Percentiles rank a stretch among this genome's conserved stretches.
These are phyloP conservation scores for Heterobasidion occidentale DNA, from an alignment of 1,284 basidiomycete genomes.

Conservation along the genomic window DNA sequence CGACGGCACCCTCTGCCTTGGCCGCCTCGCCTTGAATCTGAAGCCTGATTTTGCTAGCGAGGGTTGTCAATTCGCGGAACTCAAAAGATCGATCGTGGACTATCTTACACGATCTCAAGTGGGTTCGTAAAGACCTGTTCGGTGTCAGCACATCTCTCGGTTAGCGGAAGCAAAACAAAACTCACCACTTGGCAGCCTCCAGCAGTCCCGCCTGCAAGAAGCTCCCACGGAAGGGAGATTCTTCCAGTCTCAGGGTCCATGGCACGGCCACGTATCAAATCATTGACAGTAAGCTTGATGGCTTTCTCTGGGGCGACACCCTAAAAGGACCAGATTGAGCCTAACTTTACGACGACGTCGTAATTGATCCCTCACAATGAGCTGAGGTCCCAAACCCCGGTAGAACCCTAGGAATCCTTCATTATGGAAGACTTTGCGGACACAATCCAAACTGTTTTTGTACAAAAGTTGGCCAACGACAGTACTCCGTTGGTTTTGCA, in stretches of 20 bases:
- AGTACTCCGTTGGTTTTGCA: slow-evolving; percentile 96
- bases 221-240: slow-evolving; percentile 82
- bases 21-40: slow-evolving; percentile 96
- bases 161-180: slow-evolving; percentile 15
- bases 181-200: slow-evolving; percentile 96
- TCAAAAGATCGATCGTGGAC: slow-evolving; percentile 1
- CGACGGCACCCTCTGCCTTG: slow-evolving; percentile 69
- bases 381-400: slow-evolving; percentile 90
- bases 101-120: slow-evolving; percentile 79
- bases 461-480: slow-evolving; percentile 93
- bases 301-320: slow-evolving; percentile 99
- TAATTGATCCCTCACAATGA: slow-evolving; percentile 55
- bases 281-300: slow-evolving; percentile 95
- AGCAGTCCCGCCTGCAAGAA: slow-evolving; percentile 87
- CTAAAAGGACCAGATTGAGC: slow-evolving; percentile 28
- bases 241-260: slow-evolving; percentile 94
- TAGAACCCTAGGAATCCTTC: slow-evolving; percentile 96
- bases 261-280: slow-evolving; percentile 76
- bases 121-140: slow-evolving; percentile 90
- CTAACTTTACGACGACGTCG: not conserved
- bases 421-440: slow-evolving; percentile 89
- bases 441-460: slow-evolving; percentile 92
- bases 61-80: not conserved
- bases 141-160: slow-evolving; percentile 6
- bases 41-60: slow-evolving; percentile 84